A percentile compares a stretch with the other conserved stretches of the same genome.
Conservation (phyloP, 2,329 filamentous ascomycete species). For the Neonectria punicea region DNA sequence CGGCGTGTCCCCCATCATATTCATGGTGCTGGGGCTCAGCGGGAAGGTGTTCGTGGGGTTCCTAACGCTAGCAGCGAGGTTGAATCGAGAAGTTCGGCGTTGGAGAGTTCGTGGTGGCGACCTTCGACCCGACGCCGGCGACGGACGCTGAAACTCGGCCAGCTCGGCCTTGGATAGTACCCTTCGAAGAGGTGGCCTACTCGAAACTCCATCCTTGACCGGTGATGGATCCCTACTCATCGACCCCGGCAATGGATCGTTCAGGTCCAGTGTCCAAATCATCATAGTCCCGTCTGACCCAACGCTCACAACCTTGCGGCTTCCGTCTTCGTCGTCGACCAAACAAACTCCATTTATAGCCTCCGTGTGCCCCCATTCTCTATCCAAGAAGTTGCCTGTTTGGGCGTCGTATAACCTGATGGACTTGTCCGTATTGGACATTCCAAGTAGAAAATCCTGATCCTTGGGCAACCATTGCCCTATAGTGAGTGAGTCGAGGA, state of each 20-base stretch:
- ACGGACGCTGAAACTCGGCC: slow-evolving; percentile 76
- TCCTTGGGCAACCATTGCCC: slow-evolving; percentile 65
- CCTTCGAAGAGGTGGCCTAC: slow-evolving; percentile 80
- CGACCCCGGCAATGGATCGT: slow-evolving; percentile 54
- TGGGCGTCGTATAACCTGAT: slow-evolving; percentile 87
- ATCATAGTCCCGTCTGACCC: slow-evolving; percentile 85
- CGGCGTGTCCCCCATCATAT: slow-evolving; percentile 56
- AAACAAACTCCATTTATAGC: slow-evolving; percentile 88
- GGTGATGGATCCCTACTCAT: slow-evolving; percentile 65
- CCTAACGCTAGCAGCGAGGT: slow-evolving; percentile 50
- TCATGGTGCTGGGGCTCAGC: slow-evolving; percentile 52
- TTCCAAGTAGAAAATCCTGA: slow-evolving; percentile 78
- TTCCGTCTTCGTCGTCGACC: slow-evolving; percentile 67
- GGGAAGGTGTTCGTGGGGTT: slow-evolving; percentile 55
- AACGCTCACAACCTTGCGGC: slow-evolving; percentile 74
- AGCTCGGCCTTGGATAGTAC: slow-evolving; percentile 90
- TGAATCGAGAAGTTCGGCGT: slow-evolving; percentile 65
- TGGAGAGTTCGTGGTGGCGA: slow-evolving; percentile 66
- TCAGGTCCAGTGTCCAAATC: slow-evolving; percentile 74
- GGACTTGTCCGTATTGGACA: slow-evolving; percentile 96
- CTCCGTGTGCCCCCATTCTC: slow-evolving; percentile 96
- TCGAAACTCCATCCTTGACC: slow-evolving; percentile 61
- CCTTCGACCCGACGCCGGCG: slow-evolving; percentile 57
- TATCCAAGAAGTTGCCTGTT: slow-evolving; percentile 79
- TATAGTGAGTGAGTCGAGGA: slow-evolving; percentile 81